Base-by-base conservation (phyloP, 2,329 filamentous ascomycete genomes). In the Botrytis elliptica region DNA sequence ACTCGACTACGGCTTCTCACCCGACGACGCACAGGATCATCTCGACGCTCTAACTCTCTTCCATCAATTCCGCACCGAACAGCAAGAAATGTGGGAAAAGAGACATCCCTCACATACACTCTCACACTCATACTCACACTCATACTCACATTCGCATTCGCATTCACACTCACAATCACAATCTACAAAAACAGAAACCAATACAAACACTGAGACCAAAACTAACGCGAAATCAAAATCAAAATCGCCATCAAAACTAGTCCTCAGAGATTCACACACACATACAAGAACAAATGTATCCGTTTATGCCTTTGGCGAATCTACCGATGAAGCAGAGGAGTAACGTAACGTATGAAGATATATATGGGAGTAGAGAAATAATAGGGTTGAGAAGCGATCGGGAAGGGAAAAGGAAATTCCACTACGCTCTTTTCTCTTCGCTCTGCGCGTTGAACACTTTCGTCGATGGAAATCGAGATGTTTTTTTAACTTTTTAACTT, bases 271-370 rank as follows among this genome's bases (percentile, higher is more conserved):
- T n/a, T 10, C 60, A n/a, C 44, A 33, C 8, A n/a, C 3, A 3
- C n/a, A 4, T 10, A 16, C 22, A 3, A 67, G 18, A 9, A 66
- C 42, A 1, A 49, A 29, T 8, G 16, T 52, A 1, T 38, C 64
- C 1, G 1, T 33, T 0, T 20, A 6, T 38, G 6, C 64, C 6
- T 16, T 14, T 9, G 6, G 1, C 0, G 33, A 38, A 9, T 33
- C 7, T 7, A 36, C 6, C 2, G 5, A 22, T 18, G 8, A 4
- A 22, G 29, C n/a, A 0, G 29, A 49, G 36, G 16, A 20, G 10
- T 5, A 25, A 22, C 1, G 12, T 5, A 10, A 33, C 1, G 25
- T 5, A n/a, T 7, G 14, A n/a, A 55, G 0, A 55, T 1, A 16
- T n/a, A 55, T 1, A 7, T n/a, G 25, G 12, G 49, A 55, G 25